phyloP scores from a whole-genome alignment of 371 early-diverging fungal genomes.

The Mortierella sp. region DNA sequence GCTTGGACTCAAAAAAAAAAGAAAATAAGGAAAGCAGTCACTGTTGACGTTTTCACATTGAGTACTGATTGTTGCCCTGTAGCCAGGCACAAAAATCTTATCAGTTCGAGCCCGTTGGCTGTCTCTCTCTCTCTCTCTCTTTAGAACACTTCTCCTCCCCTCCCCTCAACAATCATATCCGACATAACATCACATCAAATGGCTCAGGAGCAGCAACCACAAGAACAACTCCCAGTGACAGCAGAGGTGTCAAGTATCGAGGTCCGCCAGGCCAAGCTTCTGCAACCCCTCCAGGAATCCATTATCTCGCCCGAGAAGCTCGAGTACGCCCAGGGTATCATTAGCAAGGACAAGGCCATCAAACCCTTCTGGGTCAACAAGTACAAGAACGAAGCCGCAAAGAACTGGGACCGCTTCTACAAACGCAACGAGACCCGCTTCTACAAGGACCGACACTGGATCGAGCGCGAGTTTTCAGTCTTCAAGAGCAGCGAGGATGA shows the following conservation, averaged over 20 bases:
- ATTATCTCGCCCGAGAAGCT: conserved; percentile 61
- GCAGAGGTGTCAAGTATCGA: conserved; percentile 34
- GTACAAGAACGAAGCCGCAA: conserved; percentile 86
- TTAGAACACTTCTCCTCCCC: not conserved
- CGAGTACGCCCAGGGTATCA: conserved; percentile 71
- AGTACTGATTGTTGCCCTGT: not conserved
- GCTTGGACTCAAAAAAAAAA: conserved; percentile 7
- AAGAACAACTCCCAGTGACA: not conserved
- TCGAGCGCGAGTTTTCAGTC: conserved; percentile 95
- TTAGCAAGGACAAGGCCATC: conserved; percentile 73
- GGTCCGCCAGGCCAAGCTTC: conserved; percentile 38
- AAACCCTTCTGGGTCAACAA: conserved; percentile 88
- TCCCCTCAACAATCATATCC: not conserved
- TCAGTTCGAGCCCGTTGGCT: too few species aligned
- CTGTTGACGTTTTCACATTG: conserved; percentile 2
- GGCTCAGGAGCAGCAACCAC: not conserved
- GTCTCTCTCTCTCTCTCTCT: not conserved
- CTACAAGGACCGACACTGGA: conserved; percentile 97
- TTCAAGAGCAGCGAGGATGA: conserved; percentile 53
- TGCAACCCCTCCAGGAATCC: conserved; percentile 43
- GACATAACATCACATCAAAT: not conserved
- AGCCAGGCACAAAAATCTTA: conserved; percentile 1
- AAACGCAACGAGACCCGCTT: conserved; percentile 94
- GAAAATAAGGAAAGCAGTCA: conserved; percentile 20
- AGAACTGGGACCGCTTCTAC: conserved; percentile 93